Base-by-base conservation (phyloP, 2,329 filamentous ascomycete species). In the Alternaria arbusti region DNA sequence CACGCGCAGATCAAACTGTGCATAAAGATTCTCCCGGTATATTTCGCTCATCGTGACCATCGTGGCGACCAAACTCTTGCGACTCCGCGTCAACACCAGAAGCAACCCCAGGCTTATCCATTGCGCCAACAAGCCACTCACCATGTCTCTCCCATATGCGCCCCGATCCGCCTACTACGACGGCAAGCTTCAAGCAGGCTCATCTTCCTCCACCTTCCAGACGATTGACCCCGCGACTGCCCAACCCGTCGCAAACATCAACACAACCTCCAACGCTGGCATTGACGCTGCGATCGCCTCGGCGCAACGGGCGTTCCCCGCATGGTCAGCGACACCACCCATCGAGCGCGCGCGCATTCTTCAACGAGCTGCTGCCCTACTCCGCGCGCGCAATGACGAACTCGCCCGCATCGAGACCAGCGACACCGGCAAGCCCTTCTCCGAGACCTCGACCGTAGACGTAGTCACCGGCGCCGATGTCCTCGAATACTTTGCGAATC, bases 361-460 rank as follows among this genome's bases (percentile, higher is more conserved):
- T 10, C 90, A 93, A 28, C 89, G 88, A 76, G 93, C 93, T 3
- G 93, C 91, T 17, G 82, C 87, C 50, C 81, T 97, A 13, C 85
- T 97, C 12, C 90, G 93, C 50, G 82, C 88, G 67, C 88, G 89
- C 67, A 96, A 96, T 79, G 91, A 96, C 74, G 88, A 89, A 60
- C 89, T 97, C 45, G 93, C 93, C 54, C 86, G 86, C 60, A 84
- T 93, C 59, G 93, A 97, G 82, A 96, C 93, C 2, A 85, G 90
- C 74, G 93, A 97, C 79, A 96, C 93, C 0, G 93, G 94, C 76
- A 96, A 96, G 80, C 88, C 93, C 8, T 95, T 87, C 80, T 91
- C 90, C 4, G 93, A 97, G 81, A 97, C 94, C 4, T 92, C 90
- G 57, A 89, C 90, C 0, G 92, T 97, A 26, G 94, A 97, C 76